Evolutionary conservation across 148 eudicot genomes (phyloP).

Genomic region (Persicaria maculosa): DNA sequence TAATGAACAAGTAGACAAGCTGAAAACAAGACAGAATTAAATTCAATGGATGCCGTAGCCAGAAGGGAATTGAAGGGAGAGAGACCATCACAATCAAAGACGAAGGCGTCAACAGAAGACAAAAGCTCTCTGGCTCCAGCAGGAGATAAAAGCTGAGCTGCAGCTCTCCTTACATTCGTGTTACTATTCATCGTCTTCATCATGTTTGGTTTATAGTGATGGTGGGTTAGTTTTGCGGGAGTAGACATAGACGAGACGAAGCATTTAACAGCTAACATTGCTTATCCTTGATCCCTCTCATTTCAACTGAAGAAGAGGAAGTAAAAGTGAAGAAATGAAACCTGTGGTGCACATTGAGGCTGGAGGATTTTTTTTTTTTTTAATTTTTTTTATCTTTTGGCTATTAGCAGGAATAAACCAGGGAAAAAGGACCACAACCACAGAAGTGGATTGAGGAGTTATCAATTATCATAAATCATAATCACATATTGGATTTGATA

Average conservation of each 20-base stretch:
- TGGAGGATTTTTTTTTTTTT: not conserved
- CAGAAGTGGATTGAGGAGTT: not conserved
- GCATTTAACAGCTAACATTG: not conserved
- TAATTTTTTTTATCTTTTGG: constrained; percentile 1
- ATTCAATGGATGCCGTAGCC: too few species aligned
- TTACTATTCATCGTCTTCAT: not conserved
- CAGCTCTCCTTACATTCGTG: not conserved
- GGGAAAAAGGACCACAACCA: not conserved
- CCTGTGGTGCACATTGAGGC: not conserved
- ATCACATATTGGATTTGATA: not conserved
- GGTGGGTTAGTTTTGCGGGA: not conserved
- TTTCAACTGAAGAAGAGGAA: not conserved
- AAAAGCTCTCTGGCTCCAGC: constrained; percentile 28
- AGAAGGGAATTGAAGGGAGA: not conserved
- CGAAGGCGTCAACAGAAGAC: constrained; percentile 64
- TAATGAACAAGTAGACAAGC: not conserved
- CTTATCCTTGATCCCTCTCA: not conserved
- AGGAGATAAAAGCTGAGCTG: constrained; percentile 28
- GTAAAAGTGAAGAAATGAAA: not conserved
- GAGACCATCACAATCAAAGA: constrained; percentile 87
- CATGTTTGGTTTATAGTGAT: not conserved
- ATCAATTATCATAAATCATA: constrained; percentile 4
- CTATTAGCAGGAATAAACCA: not conserved
- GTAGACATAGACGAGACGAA: not conserved
- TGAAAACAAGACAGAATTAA: not conserved